Conservation (phyloP, 2,329 filamentous ascomycete species). For the Curvularia lunata region DNA sequence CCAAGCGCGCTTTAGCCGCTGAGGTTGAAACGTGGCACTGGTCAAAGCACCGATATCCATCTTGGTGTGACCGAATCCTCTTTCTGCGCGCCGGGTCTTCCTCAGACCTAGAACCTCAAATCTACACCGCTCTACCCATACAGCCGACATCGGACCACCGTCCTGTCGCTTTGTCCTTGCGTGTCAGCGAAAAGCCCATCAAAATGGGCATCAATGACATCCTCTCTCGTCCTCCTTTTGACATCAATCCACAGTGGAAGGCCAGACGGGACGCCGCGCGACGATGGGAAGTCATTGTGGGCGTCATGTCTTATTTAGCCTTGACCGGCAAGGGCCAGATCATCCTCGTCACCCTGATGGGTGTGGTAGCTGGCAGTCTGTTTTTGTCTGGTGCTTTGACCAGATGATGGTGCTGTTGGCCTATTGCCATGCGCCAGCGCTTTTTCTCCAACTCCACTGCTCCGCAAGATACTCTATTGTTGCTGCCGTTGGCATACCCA, state of each 20-base stretch:
- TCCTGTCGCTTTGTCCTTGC: slow-evolving; percentile 75
- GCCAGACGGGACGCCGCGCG: slow-evolving; percentile 60
- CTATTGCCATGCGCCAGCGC: background rate
- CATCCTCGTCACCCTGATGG: slow-evolving; percentile 44
- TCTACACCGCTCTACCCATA: slow-evolving; percentile 77
- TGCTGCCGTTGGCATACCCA: slow-evolving; percentile 22
- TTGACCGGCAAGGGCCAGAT: slow-evolving; percentile 56
- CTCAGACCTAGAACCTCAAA: slow-evolving; percentile 60
- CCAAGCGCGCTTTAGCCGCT: slow-evolving; percentile 24
- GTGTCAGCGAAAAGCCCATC: slow-evolving; percentile 64
- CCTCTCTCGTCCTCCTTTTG: slow-evolving; percentile 60
- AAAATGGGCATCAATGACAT: slow-evolving; percentile 45
- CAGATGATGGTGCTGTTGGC: slow-evolving; percentile 16
- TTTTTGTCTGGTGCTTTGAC: slow-evolving; percentile 32
- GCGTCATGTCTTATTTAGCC: slow-evolving; percentile 62
- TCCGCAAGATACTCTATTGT: slow-evolving; percentile 18
- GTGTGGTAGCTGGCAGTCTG: slow-evolving; percentile 35
- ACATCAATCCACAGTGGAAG: slow-evolving; percentile 64
- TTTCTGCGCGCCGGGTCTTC: slow-evolving; percentile 63
- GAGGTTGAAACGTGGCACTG: slow-evolving; percentile 66
- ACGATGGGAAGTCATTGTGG: slow-evolving; percentile 65
- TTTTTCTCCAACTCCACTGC: slow-evolving; percentile 20
- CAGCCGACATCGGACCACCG: slow-evolving; percentile 87
- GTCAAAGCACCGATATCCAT: slow-evolving; percentile 80
- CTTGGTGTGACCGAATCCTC: slow-evolving; percentile 91